These are phyloP conservation scores for Tylopilus orsonianus DNA, from an alignment of 1,284 basidiomycete species.

Conservation along the genomic window DNA sequence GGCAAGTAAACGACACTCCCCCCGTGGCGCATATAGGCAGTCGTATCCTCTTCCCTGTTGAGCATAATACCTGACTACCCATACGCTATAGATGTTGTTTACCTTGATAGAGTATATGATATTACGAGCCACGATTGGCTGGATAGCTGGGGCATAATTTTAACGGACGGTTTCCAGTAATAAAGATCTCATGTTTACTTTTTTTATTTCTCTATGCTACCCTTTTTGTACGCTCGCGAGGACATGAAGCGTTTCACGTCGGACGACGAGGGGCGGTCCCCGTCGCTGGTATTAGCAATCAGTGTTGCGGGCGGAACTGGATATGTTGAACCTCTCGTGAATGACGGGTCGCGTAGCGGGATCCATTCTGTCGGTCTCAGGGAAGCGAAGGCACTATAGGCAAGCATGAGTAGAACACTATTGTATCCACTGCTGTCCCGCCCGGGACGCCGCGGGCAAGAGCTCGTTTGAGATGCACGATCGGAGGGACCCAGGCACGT, in stretches of 20 bases:
- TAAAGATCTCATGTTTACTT: neutral
- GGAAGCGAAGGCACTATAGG: too few species aligned
- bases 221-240: neutral
- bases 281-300: too few species aligned
- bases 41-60: neutral
- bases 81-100: constrained; percentile 7
- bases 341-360: too few species aligned
- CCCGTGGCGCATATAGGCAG: too few species aligned
- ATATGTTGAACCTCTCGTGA: too few species aligned
- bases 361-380: too few species aligned
- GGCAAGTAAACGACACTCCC: constrained; percentile 57
- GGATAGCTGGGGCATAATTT: neutral
- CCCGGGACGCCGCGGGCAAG: neutral
- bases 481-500: too few species aligned
- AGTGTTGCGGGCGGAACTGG: too few species aligned
- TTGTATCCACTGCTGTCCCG: too few species aligned
- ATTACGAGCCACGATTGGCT: neutral
- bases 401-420: too few species aligned
- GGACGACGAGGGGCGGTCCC: too few species aligned
- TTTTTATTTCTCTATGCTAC: neutral
- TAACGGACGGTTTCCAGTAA: neutral
- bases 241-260: too few species aligned
- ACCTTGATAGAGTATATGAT: constrained; percentile 21
- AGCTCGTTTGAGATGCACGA: neutral
- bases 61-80: constrained; percentile 14